phyloP scores from a whole-genome alignment of 2,329 filamentous ascomycete genomes.

The Phialophora chinensis region DNA sequence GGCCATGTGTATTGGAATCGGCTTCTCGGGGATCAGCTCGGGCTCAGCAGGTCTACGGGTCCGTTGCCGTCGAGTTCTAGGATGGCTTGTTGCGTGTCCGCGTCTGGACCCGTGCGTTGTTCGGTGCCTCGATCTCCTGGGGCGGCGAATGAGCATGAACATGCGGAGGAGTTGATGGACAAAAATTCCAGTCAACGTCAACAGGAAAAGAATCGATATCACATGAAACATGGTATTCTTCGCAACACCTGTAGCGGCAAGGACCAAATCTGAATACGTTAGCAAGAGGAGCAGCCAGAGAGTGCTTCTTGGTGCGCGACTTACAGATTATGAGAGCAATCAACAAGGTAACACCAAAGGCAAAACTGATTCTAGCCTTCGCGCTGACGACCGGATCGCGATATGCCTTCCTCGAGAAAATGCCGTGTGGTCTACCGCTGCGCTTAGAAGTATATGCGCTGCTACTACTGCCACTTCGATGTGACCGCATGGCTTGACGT shows the following conservation, averaged over 20 bases:
- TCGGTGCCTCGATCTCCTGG: constrained; percentile 44
- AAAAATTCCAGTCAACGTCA: constrained; percentile 78
- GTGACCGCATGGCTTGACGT: constrained; percentile 10
- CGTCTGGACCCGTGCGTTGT: constrained; percentile 43
- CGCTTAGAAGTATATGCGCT: constrained; percentile 20
- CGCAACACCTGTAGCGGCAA: constrained; percentile 70
- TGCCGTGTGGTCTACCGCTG: constrained; percentile 5
- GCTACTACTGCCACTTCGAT: constrained; percentile 20
- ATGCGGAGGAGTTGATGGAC: constrained; percentile 77
- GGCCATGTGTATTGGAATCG: constrained; percentile 77
- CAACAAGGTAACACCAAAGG: constrained; percentile 68
- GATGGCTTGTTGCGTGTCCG: constrained; percentile 60
- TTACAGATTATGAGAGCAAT: constrained; percentile 69
- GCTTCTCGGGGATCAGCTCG: constrained; percentile 60
- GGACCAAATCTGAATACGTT: constrained; percentile 67
- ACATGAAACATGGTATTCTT: constrained; percentile 76
- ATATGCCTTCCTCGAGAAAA: constrained; percentile 61
- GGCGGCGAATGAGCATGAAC: constrained; percentile 67
- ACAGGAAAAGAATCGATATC: constrained; percentile 76
- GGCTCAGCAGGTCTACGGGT: constrained; percentile 44
- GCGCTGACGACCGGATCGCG: constrained; percentile 38
- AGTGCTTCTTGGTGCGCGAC: constrained; percentile 43
- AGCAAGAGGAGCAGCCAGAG: constrained; percentile 14
- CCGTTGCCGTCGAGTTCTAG: constrained; percentile 60
- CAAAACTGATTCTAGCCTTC: constrained; percentile 60